Evolutionary conservation across 1,284 basidiomycete species (phyloP), one percentile per base, ranked within the genome.

Genomic region (Tremellales sp.): DNA sequence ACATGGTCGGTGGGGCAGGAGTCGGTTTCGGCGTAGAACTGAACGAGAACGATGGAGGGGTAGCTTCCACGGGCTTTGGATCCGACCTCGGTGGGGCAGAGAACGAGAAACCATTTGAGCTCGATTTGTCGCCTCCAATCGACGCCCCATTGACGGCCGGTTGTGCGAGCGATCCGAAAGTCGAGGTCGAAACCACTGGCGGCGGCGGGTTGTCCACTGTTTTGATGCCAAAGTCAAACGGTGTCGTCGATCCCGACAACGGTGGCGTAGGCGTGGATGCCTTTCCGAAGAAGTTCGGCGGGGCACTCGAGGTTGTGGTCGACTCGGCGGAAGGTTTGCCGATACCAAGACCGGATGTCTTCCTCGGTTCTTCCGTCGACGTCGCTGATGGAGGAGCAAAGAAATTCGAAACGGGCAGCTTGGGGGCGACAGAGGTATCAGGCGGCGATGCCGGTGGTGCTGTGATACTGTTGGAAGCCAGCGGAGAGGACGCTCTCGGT

Each of bases 401-500:
- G 55, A 63, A 58, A 28, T 50, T 57, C 3, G 48, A 39, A 19
- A 24, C 47, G 7, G 51, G 37, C 27, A n/a, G n/a, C n/a, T 39
- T 39, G 8, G 50, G 8, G 43, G 34, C n/a, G 37, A 37, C 29
- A 37, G 43, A 36, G 42, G 42, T 48, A 10, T 51, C 32, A 16
- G 63, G 60, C 24, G 68, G 68, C 9, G 66, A 68, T 37, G 65
- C 66, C 1, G 66, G 66, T 35, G 56, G 50, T 21, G 69, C 65
- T 14, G 59, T 52, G 26, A 68, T 61, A 0, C 62, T 64, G 21
- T 52, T 58, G 14, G 43, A 49, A 5, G 69, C 69, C 1, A 71
- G 58, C 7, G 69, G 69, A 3, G 69, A 71, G 3, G 65, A 66
- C 9, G 69, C 63, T 38, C 69, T 51, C 3, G 67, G 69, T 2